Percentiles rank a stretch among this genome's conserved stretches.
Conservation (phyloP, 495 filamentous ascomycete genomes). For the Oidiodendron maius region DNA sequence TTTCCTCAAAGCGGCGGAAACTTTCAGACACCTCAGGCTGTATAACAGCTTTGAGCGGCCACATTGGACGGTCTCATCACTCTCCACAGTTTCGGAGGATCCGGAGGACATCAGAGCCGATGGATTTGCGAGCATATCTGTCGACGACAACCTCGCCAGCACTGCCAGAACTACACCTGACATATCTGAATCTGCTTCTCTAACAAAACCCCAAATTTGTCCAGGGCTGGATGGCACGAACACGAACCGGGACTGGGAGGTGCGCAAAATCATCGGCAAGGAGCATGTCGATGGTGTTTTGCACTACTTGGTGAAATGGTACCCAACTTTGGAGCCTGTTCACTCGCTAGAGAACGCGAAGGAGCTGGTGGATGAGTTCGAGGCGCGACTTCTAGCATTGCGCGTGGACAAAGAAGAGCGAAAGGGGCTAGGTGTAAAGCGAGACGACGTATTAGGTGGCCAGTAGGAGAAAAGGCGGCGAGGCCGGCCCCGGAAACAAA, state of each 20-base stretch:
- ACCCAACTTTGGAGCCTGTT: slow-evolving; percentile 9
- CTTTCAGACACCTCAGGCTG: too few relatives aligned
- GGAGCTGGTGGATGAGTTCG: slow-evolving; percentile 18
- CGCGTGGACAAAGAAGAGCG: slow-evolving; percentile 2
- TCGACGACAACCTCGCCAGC: neutral
- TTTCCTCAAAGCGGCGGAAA: too few relatives aligned
- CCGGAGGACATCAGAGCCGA: too few relatives aligned
- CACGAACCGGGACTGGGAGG: too few relatives aligned
- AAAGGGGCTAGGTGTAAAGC: slow-evolving; percentile 3
- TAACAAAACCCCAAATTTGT: neutral
- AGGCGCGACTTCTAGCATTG: slow-evolving; percentile 9
- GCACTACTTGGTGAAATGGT: slow-evolving; percentile 15
- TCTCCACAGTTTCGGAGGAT: too few relatives aligned
- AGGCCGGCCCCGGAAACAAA: slow-evolving; percentile 7
- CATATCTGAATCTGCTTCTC: neutral
- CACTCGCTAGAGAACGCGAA: slow-evolving; percentile 14
- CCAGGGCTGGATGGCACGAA: neutral
- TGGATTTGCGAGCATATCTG: too few relatives aligned
- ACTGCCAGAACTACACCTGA: neutral
- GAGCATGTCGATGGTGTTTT: slow-evolving; percentile 15
- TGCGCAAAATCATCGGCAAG: slow-evolving; percentile 14
- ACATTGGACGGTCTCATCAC: too few relatives aligned
- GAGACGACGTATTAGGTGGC: slow-evolving; percentile 3
- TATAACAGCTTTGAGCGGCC: too few relatives aligned
- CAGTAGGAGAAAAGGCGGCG: slow-evolving; percentile 2